Percentiles rank a stretch among this genome's conserved stretches.
These are phyloP conservation scores for Cadophora malorum DNA, from an alignment of 2,329 filamentous ascomycete species.

Conservation along the genomic window DNA sequence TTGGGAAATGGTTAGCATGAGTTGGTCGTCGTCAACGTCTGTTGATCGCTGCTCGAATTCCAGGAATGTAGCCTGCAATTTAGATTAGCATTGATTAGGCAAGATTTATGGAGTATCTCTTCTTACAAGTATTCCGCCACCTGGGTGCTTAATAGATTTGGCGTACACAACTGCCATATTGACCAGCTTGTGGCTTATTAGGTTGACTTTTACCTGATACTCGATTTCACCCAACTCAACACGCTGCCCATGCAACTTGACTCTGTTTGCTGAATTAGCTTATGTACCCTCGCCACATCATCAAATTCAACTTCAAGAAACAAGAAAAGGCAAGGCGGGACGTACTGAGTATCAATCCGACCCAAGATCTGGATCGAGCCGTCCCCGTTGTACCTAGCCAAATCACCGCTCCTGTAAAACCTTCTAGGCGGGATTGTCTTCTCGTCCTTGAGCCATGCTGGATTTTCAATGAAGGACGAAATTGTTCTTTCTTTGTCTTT, in stretches of 20 bases:
- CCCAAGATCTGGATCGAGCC: constrained; percentile 61
- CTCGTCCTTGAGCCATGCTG: constrained; percentile 38
- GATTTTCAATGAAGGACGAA: constrained; percentile 45
- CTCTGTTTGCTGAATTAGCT: constrained; percentile 33
- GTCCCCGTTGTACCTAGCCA: constrained; percentile 60
- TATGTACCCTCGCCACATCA: not conserved
- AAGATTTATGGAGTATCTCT: not conserved
- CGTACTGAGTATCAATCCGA: constrained; percentile 62
- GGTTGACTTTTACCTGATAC: constrained; percentile 39
- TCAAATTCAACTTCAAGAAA: not conserved
- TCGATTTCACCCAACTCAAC: constrained; percentile 36
- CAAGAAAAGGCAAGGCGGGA: not conserved
- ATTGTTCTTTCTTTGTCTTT: constrained; percentile 47
- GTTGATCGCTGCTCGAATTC: constrained; percentile 6
- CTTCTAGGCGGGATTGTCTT: constrained; percentile 14
- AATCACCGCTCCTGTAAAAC: constrained; percentile 65
- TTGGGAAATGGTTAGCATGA: not conserved
- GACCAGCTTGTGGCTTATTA: constrained; percentile 26
- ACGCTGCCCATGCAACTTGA: constrained; percentile 52
- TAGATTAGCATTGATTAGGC: not conserved
- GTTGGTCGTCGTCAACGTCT: not conserved
- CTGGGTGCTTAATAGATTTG: constrained; percentile 12
- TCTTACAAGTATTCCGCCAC: too few species aligned
- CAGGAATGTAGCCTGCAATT: not conserved
- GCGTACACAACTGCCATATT: constrained; percentile 35